Conservation (phyloP, 2,329 filamentous ascomycete genomes). For the Lachnellula arida region DNA sequence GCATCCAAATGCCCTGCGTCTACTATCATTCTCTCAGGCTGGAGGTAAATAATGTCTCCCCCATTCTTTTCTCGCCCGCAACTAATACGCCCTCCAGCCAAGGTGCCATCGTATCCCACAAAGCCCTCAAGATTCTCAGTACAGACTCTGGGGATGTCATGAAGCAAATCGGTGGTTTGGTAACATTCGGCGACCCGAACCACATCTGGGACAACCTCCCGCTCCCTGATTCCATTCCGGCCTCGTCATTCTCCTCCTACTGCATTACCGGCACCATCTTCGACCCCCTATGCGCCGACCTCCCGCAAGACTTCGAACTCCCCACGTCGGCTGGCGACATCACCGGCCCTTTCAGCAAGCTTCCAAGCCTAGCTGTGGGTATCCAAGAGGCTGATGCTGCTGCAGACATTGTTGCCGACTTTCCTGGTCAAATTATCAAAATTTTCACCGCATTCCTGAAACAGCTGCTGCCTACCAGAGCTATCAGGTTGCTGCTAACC, state of each 20-base stretch:
- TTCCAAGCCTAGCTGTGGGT: background rate
- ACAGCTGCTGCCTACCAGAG: background rate
- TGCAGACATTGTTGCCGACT: background rate
- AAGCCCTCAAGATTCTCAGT: background rate
- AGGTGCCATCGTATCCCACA: background rate
- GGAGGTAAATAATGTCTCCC: background rate
- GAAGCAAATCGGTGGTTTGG: background rate
- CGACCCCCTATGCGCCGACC: background rate
- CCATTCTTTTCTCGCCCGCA: background rate
- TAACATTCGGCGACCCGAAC: background rate
- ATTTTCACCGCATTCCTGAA: background rate
- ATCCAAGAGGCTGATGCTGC: background rate
- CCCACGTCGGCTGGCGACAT: background rate
- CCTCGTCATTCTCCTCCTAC: background rate
- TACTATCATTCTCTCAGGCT: background rate
- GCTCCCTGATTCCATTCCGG: background rate
- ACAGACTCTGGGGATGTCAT: too few relatives aligned
- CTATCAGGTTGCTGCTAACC: background rate
- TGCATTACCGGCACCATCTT: background rate
- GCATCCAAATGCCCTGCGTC: background rate
- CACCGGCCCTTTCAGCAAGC: background rate
- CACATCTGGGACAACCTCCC: background rate
- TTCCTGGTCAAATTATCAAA: background rate
- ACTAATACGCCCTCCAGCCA: background rate
- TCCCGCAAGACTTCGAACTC: background rate